These are phyloP conservation scores for Lithospermum erythrorhizon DNA, from an alignment of 257 asterid species.

Conservation along the genomic window DNA sequence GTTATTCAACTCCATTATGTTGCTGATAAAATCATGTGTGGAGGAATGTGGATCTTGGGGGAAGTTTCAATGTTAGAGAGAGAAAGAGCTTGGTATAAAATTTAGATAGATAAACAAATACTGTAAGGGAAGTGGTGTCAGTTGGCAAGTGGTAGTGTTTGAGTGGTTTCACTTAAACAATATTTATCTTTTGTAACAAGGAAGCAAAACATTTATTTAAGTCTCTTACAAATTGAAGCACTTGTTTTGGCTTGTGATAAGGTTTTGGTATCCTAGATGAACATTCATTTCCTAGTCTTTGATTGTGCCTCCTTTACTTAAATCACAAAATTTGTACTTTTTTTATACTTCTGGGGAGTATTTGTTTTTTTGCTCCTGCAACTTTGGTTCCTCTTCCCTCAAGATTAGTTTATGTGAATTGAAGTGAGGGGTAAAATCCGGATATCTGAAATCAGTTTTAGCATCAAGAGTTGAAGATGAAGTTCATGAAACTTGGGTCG, in stretches of 20 bases:
- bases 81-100: background rate
- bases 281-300: conserved; percentile 2
- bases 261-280: conserved; percentile 1
- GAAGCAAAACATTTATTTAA: conserved; percentile 14
- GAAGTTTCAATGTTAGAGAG: conserved; percentile 15
- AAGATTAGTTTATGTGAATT: background rate
- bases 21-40: conserved; percentile 17
- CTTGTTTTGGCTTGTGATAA: conserved; percentile 2
- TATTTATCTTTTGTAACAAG: conserved; percentile 16
- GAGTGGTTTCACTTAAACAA: conserved; percentile 17
- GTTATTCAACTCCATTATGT: conserved; percentile 21
- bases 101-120: conserved; percentile 15
- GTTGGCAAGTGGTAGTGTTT: conserved; percentile 22
- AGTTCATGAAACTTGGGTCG: conserved; percentile 95
- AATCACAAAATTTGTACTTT: background rate
- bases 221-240: conserved; percentile 12
- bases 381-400: background rate
- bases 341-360: background rate
- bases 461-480: conserved; percentile 33
- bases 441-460: background rate
- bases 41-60: conserved; percentile 27
- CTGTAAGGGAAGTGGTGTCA: conserved; percentile 18
- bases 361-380: conserved; percentile 4
- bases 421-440: background rate
- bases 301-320: background rate